Evolutionary conservation across 345 rosid genomes (phyloP), one percentile per base, ranked within the genome.

Genomic region (Draba incana): DNA sequence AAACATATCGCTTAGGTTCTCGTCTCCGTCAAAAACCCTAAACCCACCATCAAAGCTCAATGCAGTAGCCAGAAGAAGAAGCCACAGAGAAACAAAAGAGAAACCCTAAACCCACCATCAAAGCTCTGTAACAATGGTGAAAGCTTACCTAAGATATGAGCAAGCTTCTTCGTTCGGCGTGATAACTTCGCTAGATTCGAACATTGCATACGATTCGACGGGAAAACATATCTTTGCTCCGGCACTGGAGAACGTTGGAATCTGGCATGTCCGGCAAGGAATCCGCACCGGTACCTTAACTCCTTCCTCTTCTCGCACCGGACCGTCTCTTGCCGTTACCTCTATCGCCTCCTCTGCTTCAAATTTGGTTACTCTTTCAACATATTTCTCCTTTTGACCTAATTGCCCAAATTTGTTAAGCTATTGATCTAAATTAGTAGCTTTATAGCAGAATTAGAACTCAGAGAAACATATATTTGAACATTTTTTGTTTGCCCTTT

Each of bases 221-320:
- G 91, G 96, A 16, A 85, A 85, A 77, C 83, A 87, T 79, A 75
- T 94, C 10, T 69, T 92, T 25, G 83, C 93, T 66, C 84, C 98
- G 33, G 92, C 98, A 3, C 89, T 91, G 50, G 98, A 94, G 82
- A 86, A 84, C 44, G 76, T 94, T 42, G 92, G 88, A 2, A 83
- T 91, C 55, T 94, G 99, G 99, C 95, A 94, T 56, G 92, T 87
- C 45, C 96, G 98, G 0, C 93, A 87, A 84, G 97, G 96, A 65
- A 66, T 88, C 64, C 87, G 96, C 86, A 67, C 73, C 67, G 85
- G 77, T 80, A 76, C 85, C 75, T 84, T 91, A 41, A 27, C 60
- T n/a, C 88, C 92, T 70, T 69, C 88, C 35, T 23, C 84, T 38
- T 78, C 87, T 16, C 85, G 84, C 50, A 79, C 80, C 20, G 90